A percentile compares a stretch with the other conserved stretches of the same genome.
phyloP scores from a whole-genome alignment of 176 grass and related monocot species.

The Lolium rigidum region DNA sequence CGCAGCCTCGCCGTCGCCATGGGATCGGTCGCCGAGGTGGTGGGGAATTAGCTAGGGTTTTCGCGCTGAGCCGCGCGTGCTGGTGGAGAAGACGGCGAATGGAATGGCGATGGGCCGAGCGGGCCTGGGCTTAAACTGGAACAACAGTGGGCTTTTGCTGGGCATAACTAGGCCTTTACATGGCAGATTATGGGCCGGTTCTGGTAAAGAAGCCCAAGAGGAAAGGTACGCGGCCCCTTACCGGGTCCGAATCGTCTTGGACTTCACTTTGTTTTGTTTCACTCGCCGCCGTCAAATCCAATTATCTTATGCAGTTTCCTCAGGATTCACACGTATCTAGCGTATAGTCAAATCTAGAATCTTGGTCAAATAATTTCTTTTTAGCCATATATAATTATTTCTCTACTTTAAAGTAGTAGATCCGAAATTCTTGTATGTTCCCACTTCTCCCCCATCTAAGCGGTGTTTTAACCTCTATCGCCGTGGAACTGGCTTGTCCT shows the following conservation, averaged over 20 bases:
- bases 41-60: constrained; percentile 47
- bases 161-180: not conserved
- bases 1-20: constrained; percentile 55
- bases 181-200: not conserved
- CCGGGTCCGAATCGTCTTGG: not conserved
- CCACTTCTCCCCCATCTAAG: too few relatives aligned
- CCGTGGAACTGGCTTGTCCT: too few relatives aligned
- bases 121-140: not conserved
- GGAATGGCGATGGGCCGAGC: not conserved
- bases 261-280: not conserved
- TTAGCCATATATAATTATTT: too few relatives aligned
- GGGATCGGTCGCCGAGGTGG: not conserved
- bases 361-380: too few relatives aligned
- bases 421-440: too few relatives aligned
- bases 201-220: not conserved
- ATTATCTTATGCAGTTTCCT: too few relatives aligned
- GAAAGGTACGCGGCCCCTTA: not conserved
- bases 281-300: not conserved
- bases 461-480: too few relatives aligned
- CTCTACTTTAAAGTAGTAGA: too few relatives aligned
- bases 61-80: not conserved
- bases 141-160: not conserved
- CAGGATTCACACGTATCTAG: too few relatives aligned
- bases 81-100: not conserved
- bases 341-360: too few relatives aligned